Evolutionary conservation across 371 early-diverging fungal genomes (phyloP).

Genomic region (Syncephalis fuscata): DNA sequence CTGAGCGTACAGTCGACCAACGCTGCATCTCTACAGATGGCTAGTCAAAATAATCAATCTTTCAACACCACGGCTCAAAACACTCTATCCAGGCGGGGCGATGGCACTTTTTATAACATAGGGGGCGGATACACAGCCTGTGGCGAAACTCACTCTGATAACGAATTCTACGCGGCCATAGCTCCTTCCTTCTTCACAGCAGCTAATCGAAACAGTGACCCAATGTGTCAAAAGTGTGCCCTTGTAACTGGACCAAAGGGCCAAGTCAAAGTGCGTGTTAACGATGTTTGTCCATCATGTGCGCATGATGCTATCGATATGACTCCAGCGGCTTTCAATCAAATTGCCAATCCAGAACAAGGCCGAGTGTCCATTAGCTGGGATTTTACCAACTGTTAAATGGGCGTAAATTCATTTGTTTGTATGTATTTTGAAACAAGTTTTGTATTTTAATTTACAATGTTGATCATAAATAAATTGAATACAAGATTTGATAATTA

Average conservation of each 20-base stretch:
- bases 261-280: slow-evolving; percentile 21
- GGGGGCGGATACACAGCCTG: background rate
- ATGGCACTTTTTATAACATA: background rate
- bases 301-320: slow-evolving; percentile 22
- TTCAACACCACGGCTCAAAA: too few species aligned
- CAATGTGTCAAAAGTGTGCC: slow-evolving; percentile 23
- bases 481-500: too few species aligned
- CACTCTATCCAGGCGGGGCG: background rate
- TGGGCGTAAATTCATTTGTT: too few species aligned
- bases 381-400: slow-evolving; percentile 14
- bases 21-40: too few species aligned
- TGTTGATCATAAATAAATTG: too few species aligned
- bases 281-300: slow-evolving; percentile 31
- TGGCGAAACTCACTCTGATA: too few species aligned
- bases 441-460: too few species aligned
- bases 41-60: too few species aligned
- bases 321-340: slow-evolving; percentile 22
- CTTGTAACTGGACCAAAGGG: slow-evolving; percentile 14
- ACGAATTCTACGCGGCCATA: too few species aligned
- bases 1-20: too few species aligned
- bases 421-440: too few species aligned
- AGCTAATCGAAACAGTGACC: slow-evolving; percentile 17
- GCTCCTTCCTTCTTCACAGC: too few species aligned
- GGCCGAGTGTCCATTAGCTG: slow-evolving; percentile 24
- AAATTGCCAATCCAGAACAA: slow-evolving; percentile 13